A percentile compares a stretch with the other conserved stretches of the same genome.
Evolutionary conservation across 805 yeast species (phyloP).

Genomic region (Hanseniaspora mollemarum): DNA sequence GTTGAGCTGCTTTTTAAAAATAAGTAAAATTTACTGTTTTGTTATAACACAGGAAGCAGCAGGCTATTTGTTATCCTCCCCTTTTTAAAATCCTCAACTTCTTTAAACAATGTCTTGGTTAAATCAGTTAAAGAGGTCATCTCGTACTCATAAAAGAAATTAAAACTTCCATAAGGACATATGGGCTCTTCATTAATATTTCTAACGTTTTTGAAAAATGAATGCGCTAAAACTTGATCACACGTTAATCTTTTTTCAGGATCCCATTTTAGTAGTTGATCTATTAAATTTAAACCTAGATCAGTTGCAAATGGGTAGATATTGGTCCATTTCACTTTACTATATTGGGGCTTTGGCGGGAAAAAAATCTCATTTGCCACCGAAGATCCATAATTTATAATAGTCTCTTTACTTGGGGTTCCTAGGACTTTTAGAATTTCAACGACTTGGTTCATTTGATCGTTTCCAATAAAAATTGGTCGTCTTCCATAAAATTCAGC

Average conservation of each 20-base stretch:
- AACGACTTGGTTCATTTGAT: slow-evolving; percentile 56
- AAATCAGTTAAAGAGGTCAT: slow-evolving; percentile 35
- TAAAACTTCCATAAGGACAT: slow-evolving; percentile 39
- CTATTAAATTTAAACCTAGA: slow-evolving; percentile 43
- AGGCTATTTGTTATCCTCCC: slow-evolving; percentile 21
- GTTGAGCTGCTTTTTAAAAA: too few relatives aligned
- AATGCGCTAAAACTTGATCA: slow-evolving; percentile 45
- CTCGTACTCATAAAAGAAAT: slow-evolving; percentile 53
- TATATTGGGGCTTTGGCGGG: slow-evolving; percentile 36
- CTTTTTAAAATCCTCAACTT: slow-evolving; percentile 41
- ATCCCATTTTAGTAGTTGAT: slow-evolving; percentile 53
- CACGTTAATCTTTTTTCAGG: slow-evolving; percentile 44
- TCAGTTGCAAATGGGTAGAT: slow-evolving; percentile 53
- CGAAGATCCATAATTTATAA: slow-evolving; percentile 36
- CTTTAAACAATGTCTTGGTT: slow-evolving; percentile 40
- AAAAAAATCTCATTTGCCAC: slow-evolving; percentile 39
- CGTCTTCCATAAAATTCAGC: slow-evolving; percentile 73
- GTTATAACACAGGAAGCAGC: too few relatives aligned
- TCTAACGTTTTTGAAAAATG: slow-evolving; percentile 44
- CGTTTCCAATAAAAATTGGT: slow-evolving; percentile 70
- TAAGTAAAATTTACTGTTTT: not conserved
- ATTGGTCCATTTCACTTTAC: slow-evolving; percentile 37
- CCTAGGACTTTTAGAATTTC: slow-evolving; percentile 65
- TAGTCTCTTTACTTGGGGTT: slow-evolving; percentile 44
- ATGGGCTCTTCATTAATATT: slow-evolving; percentile 45